A percentile compares a stretch with the other conserved stretches of the same genome.
Evolutionary conservation across 805 yeast genomes (phyloP).

Genomic region (Barnettozyma sucrosica): DNA sequence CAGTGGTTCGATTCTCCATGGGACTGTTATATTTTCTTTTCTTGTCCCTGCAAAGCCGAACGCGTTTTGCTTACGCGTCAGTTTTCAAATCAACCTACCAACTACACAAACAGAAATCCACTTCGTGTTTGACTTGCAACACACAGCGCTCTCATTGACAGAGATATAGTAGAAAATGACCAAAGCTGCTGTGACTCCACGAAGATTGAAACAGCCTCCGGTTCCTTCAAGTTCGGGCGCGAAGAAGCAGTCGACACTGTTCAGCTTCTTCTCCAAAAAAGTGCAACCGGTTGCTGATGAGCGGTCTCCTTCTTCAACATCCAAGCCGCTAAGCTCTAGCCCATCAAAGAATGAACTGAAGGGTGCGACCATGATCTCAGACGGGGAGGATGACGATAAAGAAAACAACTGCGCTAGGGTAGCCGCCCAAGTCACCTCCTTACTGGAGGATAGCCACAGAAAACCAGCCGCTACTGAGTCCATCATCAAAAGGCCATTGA

Average conservation of each 20-base stretch:
- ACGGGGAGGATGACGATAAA: constrained; percentile 6
- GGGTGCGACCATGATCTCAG: constrained; percentile 6
- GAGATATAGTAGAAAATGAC: no score
- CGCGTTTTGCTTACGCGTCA: constrained; percentile 2
- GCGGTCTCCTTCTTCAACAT: neutral
- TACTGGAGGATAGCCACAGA: neutral
- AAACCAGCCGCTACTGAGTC: constrained; percentile 5
- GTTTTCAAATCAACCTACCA: neutral
- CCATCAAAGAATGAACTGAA: constrained; percentile 3
- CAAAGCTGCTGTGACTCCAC: neutral
- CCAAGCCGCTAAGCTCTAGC: constrained; percentile 1
- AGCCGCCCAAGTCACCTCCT: neutral
- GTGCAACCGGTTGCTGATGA: neutral
- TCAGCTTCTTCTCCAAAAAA: constrained; percentile 7
- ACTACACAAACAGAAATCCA: neutral
- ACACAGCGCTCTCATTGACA: no score
- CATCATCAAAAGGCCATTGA: constrained; percentile 12
- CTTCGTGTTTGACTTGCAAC: no score
- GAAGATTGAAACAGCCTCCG: neutral
- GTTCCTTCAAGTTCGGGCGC: neutral
- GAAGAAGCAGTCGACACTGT: neutral
- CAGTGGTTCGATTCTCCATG: neutral
- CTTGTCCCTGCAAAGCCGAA: neutral
- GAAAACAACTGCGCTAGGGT: constrained; percentile 1
- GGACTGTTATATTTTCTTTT: neutral